Conservation (phyloP, 768 basidiomycete genomes). For the Amanita pseudoporphyria region DNA sequence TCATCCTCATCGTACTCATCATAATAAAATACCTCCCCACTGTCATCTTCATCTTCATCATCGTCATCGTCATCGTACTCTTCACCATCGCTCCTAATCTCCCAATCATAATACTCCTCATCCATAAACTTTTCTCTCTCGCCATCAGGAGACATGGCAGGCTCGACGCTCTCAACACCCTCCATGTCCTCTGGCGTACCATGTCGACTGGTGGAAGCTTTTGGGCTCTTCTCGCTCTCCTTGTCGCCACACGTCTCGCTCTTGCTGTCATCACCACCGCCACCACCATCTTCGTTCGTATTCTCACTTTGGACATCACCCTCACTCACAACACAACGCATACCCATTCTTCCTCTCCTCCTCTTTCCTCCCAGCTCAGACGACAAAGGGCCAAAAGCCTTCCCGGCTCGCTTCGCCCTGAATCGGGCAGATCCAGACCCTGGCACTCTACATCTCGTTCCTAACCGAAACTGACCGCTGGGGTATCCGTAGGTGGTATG, state of each 20-base stretch:
- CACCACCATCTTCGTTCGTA: neutral
- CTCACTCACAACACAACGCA: too few species aligned
- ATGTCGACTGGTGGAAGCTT: neutral
- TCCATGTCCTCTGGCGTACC: neutral
- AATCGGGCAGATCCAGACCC: neutral
- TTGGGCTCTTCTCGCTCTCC: neutral
- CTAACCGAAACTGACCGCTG: constrained; percentile 6
- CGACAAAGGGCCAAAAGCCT: neutral
- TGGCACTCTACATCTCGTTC: neutral
- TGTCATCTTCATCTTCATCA: constrained; percentile 7
- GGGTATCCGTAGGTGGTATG: constrained; percentile 14
- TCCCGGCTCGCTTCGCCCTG: neutral
- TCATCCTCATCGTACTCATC: constrained; percentile 10
- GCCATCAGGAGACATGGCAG: neutral
- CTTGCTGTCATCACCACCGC: neutral
- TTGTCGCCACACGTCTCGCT: neutral
- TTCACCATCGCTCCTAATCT: constrained; percentile 14
- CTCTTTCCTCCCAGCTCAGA: neutral
- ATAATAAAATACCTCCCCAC: constrained; percentile 8
- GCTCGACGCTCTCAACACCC: neutral
- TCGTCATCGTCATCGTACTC: constrained; percentile 10
- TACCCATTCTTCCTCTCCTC: neutral
- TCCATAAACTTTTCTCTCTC: constrained; percentile 14
- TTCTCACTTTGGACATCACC: too few species aligned
- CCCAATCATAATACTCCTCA: constrained; percentile 16